These are phyloP conservation scores for Helenozyma baotianmanensis DNA, from an alignment of 805 yeast genomes.

Conservation along the genomic window DNA sequence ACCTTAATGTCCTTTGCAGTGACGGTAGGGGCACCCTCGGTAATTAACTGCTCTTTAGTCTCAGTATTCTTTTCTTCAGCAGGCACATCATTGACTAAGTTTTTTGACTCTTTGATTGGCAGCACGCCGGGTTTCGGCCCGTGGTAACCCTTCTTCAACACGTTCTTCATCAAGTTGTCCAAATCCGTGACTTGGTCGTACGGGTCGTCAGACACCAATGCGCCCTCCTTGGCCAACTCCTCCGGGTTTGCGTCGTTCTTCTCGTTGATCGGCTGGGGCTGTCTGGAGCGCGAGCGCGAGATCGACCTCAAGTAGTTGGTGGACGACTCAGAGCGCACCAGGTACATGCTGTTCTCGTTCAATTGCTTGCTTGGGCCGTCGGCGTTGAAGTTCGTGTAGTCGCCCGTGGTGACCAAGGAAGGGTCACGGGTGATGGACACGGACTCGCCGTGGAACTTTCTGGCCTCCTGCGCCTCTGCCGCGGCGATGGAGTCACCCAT, in stretches of 20 bases:
- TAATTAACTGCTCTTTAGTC: slow-evolving; percentile 5
- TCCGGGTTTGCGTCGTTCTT: slow-evolving; percentile 27
- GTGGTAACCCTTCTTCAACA: slow-evolving; percentile 24
- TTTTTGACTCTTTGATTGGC: neutral
- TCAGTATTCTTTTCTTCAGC: slow-evolving; percentile 11
- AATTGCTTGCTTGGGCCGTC: slow-evolving; percentile 22
- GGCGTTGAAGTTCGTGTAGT: slow-evolving; percentile 42
- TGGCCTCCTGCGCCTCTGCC: slow-evolving; percentile 24
- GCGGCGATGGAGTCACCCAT: slow-evolving; percentile 44
- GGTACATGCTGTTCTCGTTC: slow-evolving; percentile 19
- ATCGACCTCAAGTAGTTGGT: slow-evolving; percentile 59
- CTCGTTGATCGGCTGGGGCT: slow-evolving; percentile 20
- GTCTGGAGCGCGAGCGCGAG: slow-evolving; percentile 59
- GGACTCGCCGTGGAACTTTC: slow-evolving; percentile 1
- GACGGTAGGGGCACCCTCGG: neutral
- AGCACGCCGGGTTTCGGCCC: neutral
- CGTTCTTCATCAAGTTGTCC: slow-evolving; percentile 46
- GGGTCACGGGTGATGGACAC: slow-evolving; percentile 25
- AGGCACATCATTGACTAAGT: slow-evolving; percentile 13
- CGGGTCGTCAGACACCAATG: slow-evolving; percentile 47
- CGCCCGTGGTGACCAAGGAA: slow-evolving; percentile 42
- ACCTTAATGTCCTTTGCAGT: slow-evolving; percentile 1
- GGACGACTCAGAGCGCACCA: slow-evolving; percentile 39
- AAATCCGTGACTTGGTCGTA: slow-evolving; percentile 44
- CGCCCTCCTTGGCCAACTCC: slow-evolving; percentile 54